phyloP scores from a whole-genome alignment of 495 filamentous ascomycete genomes.

The Clohesyomyces aquaticus region DNA sequence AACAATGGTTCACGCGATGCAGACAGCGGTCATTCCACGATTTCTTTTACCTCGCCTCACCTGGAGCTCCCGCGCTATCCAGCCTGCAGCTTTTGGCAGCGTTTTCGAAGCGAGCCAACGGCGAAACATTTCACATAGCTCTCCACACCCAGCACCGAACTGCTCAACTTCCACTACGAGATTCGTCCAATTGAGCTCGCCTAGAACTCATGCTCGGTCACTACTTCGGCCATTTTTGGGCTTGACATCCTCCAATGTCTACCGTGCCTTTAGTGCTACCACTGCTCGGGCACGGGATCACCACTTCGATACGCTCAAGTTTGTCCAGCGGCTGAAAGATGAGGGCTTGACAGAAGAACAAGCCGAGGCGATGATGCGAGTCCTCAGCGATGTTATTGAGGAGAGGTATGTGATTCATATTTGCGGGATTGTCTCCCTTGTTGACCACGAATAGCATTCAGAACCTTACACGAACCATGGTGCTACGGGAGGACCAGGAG shows the following conservation, averaged over 20 bases:
- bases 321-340: conserved; percentile 83
- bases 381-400: conserved; percentile 94
- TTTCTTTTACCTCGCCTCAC: conserved; percentile 36
- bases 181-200: not conserved
- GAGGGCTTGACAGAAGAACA: conserved; percentile 98
- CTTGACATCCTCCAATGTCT: not conserved
- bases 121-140: not conserved
- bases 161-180: not conserved
- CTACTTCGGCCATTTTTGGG: not conserved
- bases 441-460: conserved; percentile 66
- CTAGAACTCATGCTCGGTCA: not conserved
- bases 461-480: conserved; percentile 98
- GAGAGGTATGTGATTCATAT: conserved; percentile 64
- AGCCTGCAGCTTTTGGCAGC: conserved; percentile 8
- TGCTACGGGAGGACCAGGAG: conserved; percentile 88
- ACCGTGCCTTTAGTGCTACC: conserved; percentile 67
- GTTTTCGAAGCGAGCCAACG: conserved; percentile 12
- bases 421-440: conserved; percentile 5
- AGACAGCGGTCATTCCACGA: conserved; percentile 29
- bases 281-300: conserved; percentile 69
- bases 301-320: conserved; percentile 98
- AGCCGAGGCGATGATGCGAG: conserved; percentile 94
- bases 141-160: conserved; percentile 1
- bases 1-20: conserved; percentile 25
- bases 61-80: conserved; percentile 9